Conservation (phyloP, 495 filamentous ascomycete species). For the Lepidopterella palustris region DNA sequence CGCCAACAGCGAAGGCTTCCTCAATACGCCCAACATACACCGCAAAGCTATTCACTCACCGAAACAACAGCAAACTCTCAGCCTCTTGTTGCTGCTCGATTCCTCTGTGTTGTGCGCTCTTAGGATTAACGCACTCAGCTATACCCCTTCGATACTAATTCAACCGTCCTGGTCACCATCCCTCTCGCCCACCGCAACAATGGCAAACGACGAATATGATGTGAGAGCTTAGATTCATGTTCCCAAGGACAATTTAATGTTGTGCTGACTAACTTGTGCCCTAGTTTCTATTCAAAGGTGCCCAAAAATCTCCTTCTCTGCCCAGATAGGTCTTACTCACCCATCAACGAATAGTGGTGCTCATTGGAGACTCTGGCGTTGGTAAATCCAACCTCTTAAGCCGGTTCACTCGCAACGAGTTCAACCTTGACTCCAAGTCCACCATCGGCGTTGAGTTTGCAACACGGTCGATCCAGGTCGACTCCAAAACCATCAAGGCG, state of each 20-base stretch:
- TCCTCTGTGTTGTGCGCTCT: background rate
- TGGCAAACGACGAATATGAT: constrained; percentile 99
- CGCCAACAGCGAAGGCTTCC: background rate
- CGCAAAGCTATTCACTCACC: background rate
- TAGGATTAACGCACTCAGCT: background rate
- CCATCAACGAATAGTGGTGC: constrained; percentile 60
- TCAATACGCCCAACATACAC: constrained; percentile 2
- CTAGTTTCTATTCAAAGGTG: constrained; percentile 99
- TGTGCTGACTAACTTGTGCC: constrained; percentile 23
- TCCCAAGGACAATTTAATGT: constrained; percentile 20
- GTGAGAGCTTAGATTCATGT: constrained; percentile 51
- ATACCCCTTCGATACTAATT: background rate
- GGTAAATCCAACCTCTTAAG: constrained; percentile 99
- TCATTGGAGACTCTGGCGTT: constrained; percentile 98
- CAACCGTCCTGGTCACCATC: background rate
- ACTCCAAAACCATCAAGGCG: constrained; percentile 99
- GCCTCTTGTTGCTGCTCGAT: background rate
- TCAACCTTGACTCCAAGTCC: constrained; percentile 99
- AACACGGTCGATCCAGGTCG: constrained; percentile 96
- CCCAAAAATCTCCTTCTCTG: constrained; percentile 4
- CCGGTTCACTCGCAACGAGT: constrained; percentile 99
- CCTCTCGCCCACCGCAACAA: constrained; percentile 41
- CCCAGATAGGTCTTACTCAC: constrained; percentile 27
- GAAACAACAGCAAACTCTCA: background rate
- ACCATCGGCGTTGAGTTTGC: constrained; percentile 99